Percentiles rank a stretch among this genome's conserved stretches.
Conservation (phyloP, 495 filamentous ascomycete genomes). For the Penicillium chermesinum region DNA sequence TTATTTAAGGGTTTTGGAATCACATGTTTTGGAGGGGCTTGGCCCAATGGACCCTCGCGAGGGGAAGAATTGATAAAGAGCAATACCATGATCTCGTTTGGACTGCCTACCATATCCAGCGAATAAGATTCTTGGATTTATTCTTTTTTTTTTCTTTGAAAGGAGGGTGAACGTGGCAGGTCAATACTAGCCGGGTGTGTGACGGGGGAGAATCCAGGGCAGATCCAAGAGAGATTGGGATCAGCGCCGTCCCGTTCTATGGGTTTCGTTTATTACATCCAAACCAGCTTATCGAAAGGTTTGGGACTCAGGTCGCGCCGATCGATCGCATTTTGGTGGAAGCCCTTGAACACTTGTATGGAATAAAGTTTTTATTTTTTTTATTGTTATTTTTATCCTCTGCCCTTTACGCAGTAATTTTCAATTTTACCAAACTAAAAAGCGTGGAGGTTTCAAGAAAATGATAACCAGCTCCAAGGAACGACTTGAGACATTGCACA, state of each 20-base stretch:
- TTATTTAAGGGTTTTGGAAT: background rate
- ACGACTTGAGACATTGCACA: background rate
- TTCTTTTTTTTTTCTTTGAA: too few species aligned
- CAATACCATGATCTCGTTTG: too few species aligned
- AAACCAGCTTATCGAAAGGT: background rate
- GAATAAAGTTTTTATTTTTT: background rate
- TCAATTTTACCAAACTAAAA: too few species aligned
- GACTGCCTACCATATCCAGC: background rate
- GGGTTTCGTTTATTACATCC: background rate
- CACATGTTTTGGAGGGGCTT: background rate
- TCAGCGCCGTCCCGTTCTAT: background rate
- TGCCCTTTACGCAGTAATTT: too few species aligned
- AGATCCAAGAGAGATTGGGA: background rate
- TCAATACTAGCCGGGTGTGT: background rate
- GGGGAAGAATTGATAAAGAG: background rate
- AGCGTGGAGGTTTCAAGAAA: background rate
- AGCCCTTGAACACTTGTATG: background rate
- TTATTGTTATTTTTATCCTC: too few species aligned
- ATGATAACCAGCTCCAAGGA: background rate
- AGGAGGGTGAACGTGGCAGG: background rate
- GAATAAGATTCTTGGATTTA: background rate
- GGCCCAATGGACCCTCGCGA: background rate
- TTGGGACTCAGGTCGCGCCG: background rate
- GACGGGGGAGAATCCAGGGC: background rate
- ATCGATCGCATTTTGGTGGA: background rate